Evolutionary conservation across 768 basidiomycete species (phyloP), one percentile per base, ranked within the genome.

Genomic region (Rhizopogon vesiculosus): DNA sequence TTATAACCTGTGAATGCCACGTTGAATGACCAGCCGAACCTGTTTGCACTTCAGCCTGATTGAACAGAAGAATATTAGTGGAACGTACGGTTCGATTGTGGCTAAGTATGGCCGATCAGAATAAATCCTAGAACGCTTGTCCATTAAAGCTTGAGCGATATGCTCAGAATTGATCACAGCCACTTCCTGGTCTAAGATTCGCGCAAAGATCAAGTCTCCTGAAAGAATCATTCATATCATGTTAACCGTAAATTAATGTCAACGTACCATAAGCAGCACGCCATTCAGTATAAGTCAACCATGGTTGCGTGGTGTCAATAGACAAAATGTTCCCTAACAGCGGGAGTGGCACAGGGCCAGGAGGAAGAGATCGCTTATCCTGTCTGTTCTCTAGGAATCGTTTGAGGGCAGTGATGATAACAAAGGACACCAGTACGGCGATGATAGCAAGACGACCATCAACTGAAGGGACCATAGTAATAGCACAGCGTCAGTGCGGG

Each of bases 391-490:
- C 29, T 31, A 31, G 29, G 29, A 31, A 31, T 9, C 31, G 31
- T 9, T 9, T 31, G 31, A 31, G 31, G 31, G 31, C 31, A 31
- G 1, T 9, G 31, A 31, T 31, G 31, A 31, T 7, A 7, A 9
- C 31, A 31, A 31, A 31, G 31, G 31, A 31, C 7, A 31, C 31
- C 2, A 8, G 31, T 31, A 31, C 8, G 83, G 61, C 91, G 93
- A 0, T 70, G 57, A n/a, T 70, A 62, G 65, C 90, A 93, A 2
- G 65, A 60, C 3, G 77, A 69, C 1, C 79, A 79, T 9, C 77
- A 80, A 56, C 79, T 71, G 70, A 89, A 93, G 62, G 81, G 82
- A 4, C 83, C 81, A 42, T 81, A 9, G 7, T 31, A 25, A 25
- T 25, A 25, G 22, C 22, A 25, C 22, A 25, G 22, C 22, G 22